phyloP scores from a whole-genome alignment of 495 filamentous ascomycete genomes.

The Beverwykella pulmonaria region DNA sequence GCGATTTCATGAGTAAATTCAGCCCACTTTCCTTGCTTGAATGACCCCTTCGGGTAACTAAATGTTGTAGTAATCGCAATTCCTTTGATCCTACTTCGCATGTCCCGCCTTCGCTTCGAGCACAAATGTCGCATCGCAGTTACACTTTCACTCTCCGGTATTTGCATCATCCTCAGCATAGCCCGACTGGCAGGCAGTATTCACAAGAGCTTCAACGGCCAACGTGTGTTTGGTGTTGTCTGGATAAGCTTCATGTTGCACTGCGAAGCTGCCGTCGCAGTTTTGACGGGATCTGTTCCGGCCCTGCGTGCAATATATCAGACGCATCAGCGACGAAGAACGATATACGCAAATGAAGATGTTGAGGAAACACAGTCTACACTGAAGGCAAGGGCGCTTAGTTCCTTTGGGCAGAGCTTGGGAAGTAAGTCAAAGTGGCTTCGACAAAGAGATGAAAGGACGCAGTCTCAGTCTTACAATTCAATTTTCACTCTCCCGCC shows the following conservation, averaged over 20 bases:
- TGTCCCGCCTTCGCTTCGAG: not conserved
- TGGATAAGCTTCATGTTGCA: constrained; percentile 17
- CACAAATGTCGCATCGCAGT: constrained; percentile 14
- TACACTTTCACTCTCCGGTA: constrained; percentile 9
- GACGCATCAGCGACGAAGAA: not conserved
- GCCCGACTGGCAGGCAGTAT: not conserved
- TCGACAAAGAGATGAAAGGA: no score
- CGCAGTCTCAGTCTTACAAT: not conserved
- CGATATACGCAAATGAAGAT: not conserved
- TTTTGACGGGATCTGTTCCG: constrained; percentile 9
- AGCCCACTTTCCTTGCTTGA: not conserved
- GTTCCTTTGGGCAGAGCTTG: not conserved
- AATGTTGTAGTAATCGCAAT: constrained; percentile 10
- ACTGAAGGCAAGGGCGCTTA: not conserved
- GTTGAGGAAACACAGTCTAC: not conserved
- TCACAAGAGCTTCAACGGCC: not conserved
- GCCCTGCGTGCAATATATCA: constrained; percentile 7
- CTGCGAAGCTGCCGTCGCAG: constrained; percentile 13
- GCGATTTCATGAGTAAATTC: constrained; percentile 18
- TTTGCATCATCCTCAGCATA: constrained; percentile 13
- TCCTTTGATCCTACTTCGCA: constrained; percentile 8
- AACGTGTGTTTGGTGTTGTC: not conserved
- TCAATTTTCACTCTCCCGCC: not conserved
- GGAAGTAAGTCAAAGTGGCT: not conserved
- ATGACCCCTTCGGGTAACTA: not conserved